phyloP scores from a whole-genome alignment of 2,329 filamentous ascomycete species.

The Cytospora piceae region DNA sequence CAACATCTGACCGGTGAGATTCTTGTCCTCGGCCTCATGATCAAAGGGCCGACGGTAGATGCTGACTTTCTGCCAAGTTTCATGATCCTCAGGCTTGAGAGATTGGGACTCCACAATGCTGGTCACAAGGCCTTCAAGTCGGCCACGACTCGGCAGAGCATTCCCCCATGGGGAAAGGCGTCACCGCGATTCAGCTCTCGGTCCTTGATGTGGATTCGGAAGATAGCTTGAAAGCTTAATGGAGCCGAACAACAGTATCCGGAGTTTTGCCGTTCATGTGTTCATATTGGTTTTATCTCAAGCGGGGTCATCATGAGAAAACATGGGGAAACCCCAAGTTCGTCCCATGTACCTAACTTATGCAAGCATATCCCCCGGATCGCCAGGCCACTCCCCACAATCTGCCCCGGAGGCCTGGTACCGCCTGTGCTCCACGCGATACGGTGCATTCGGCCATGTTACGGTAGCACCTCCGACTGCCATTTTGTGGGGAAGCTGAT shows the following conservation, averaged over 20 bases:
- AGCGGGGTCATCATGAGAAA: not conserved
- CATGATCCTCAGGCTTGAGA: conserved; percentile 4
- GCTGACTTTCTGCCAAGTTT: not conserved
- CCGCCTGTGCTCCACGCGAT: conserved; percentile 2
- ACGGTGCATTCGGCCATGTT: not conserved
- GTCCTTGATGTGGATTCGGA: not conserved
- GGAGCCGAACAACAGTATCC: not conserved
- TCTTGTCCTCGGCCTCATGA: not conserved
- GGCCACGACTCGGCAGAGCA: not conserved
- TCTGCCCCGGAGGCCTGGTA: not conserved
- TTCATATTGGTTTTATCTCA: not conserved
- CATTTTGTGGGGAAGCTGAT: conserved; percentile 3
- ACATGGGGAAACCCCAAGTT: conserved; percentile 6
- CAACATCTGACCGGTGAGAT: not conserved
- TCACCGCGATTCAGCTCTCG: not conserved
- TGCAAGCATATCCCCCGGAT: conserved; percentile 10
- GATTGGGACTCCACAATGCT: conserved; percentile 8
- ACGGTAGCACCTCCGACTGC: not conserved
- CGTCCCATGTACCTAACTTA: conserved; percentile 10
- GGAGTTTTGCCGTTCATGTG: conserved; percentile 11
- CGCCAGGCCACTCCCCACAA: conserved; percentile 12
- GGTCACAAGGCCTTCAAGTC: conserved; percentile 4
- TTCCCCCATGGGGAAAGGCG: not conserved
- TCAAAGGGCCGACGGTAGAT: not conserved
- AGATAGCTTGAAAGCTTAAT: not conserved